Evolutionary conservation across 345 rosid species (phyloP).

Genomic region (Firmiana major): DNA sequence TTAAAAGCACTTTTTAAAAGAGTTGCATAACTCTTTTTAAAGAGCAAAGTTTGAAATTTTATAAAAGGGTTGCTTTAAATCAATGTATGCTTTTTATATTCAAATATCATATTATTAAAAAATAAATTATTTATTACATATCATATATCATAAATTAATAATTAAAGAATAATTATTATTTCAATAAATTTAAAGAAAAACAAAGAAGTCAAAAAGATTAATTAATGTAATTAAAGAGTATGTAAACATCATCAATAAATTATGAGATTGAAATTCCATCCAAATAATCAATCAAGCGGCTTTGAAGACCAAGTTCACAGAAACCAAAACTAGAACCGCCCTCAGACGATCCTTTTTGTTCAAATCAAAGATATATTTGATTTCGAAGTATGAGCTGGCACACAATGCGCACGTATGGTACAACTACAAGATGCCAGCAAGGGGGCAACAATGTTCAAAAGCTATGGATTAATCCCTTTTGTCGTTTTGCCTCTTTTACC

Average conservation of each 20-base stretch:
- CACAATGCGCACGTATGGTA: constrained; percentile 28
- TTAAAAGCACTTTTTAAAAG: no score
- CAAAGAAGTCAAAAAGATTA: background rate
- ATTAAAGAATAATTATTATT: no score
- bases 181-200: no score
- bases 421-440: constrained; percentile 26
- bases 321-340: background rate
- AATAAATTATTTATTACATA: no score
- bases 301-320: background rate
- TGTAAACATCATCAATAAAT: background rate
- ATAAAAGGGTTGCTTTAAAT: no score
- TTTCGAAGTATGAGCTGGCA: constrained; percentile 32
- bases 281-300: background rate
- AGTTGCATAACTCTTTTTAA: no score
- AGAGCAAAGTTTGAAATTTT: no score
- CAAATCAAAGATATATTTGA: background rate
- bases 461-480: background rate
- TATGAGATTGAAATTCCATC: background rate
- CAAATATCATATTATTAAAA: no score
- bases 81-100: no score
- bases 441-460: constrained; percentile 18
- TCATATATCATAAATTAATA: no score
- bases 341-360: background rate
- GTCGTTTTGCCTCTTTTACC: background rate
- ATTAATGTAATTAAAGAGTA: background rate